Conservation (phyloP, 495 filamentous ascomycete genomes). For the Podospora fimiseda region DNA sequence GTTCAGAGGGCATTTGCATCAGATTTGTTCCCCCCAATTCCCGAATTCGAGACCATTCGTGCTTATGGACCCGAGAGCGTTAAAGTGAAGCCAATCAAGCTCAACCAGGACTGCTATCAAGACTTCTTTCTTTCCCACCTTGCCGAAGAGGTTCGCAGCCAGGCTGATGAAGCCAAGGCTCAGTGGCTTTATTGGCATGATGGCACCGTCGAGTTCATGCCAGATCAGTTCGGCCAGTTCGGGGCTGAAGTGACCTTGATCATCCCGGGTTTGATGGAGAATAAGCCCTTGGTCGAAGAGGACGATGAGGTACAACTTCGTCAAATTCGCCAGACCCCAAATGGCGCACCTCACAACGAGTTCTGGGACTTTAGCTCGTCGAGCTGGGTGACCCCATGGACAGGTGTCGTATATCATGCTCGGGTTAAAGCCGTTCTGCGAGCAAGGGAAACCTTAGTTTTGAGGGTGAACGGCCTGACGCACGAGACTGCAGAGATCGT, state of each 20-base stretch:
- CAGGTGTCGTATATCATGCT: slow-evolving; percentile 21
- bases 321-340: slow-evolving; percentile 25
- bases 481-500: slow-evolving; percentile 2
- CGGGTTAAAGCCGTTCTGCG: slow-evolving; percentile 19
- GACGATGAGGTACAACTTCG: slow-evolving; percentile 40
- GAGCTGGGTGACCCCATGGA: slow-evolving; percentile 21
- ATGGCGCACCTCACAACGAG: slow-evolving; percentile 15
- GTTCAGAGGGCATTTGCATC: background rate
- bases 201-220: background rate
- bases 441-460: slow-evolving; percentile 14
- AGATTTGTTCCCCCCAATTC: background rate
- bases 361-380: slow-evolving; percentile 1
- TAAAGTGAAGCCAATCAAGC: background rate
- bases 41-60: background rate
- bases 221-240: background rate
- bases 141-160: slow-evolving; percentile 12
- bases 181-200: slow-evolving; percentile 20
- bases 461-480: slow-evolving; percentile 11
- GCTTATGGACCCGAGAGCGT: background rate
- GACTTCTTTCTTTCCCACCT: background rate
- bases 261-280: slow-evolving; percentile 39
- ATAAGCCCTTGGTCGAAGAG: slow-evolving; percentile 36
- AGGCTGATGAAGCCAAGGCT: slow-evolving; percentile 17
- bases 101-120: background rate
- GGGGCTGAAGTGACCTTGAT: slow-evolving; percentile 12